phyloP scores from a whole-genome alignment of 2,329 filamentous ascomycete genomes.

The Colletotrichum lini region DNA sequence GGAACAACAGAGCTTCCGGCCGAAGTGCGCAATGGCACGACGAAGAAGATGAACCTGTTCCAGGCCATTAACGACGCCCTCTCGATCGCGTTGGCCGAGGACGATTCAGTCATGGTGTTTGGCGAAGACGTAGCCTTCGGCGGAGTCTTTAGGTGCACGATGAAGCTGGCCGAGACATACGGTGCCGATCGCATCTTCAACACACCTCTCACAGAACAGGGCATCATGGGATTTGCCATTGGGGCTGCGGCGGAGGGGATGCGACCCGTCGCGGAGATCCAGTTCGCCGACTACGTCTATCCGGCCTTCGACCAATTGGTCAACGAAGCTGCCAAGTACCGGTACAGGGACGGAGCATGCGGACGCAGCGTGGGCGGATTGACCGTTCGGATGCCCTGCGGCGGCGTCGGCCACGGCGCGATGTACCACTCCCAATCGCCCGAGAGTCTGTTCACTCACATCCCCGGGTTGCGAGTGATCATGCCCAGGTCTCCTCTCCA shows the following conservation, averaged over 20 bases:
- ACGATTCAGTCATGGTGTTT: slow-evolving; percentile 91
- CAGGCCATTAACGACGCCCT: slow-evolving; percentile 94
- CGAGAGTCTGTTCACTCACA: slow-evolving; percentile 88
- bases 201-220: slow-evolving; percentile 93
- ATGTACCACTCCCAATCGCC: slow-evolving; percentile 92
- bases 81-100: slow-evolving; percentile 83
- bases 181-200: slow-evolving; percentile 95
- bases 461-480: slow-evolving; percentile 87
- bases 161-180: slow-evolving; percentile 90
- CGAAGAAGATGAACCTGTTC: slow-evolving; percentile 93
- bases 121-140: slow-evolving; percentile 98
- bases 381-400: slow-evolving; percentile 91
- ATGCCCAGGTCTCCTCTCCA: slow-evolving; percentile 89
- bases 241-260: slow-evolving; percentile 92
- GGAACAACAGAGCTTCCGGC: slow-evolving; percentile 79
- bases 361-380: slow-evolving; percentile 79
- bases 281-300: slow-evolving; percentile 95
- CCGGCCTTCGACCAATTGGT: slow-evolving; percentile 95
- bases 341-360: slow-evolving; percentile 78
- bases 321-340: slow-evolving; percentile 91
- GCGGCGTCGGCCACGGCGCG: slow-evolving; percentile 89
- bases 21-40: slow-evolving; percentile 76
- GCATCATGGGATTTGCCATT: slow-evolving; percentile 93
- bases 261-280: slow-evolving; percentile 93
- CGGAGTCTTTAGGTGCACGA: slow-evolving; percentile 94